Base-by-base conservation (phyloP, 2,329 filamentous ascomycete species). In the Botrytis byssoidea region DNA sequence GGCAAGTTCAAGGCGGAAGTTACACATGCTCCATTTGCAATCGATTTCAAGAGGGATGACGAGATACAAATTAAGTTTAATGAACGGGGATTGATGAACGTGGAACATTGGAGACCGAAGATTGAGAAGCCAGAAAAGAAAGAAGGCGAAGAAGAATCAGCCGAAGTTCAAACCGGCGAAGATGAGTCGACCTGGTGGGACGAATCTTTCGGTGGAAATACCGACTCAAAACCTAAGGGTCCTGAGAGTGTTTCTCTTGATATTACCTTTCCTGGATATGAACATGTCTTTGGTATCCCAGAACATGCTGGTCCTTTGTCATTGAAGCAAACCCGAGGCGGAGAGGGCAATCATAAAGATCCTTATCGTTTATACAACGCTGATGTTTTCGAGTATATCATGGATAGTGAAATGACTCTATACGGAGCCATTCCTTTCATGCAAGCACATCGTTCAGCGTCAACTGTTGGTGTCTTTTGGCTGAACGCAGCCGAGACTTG, bases 101-200 rank as follows among this genome's bases (percentile, higher is more conserved):
- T 98, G 82, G 96, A 99, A 82, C 96, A 99, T 81, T 99, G 96
- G 96, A 88, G 96, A 75, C 88, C 92, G 61, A 97, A 97, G 87
- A 83, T 94, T 25, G 95, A 97, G 72, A 85, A 79, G 65, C 70
- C 75, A 25, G 77, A 77, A 51, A 75, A 76, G 37, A 79, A 81
- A 70, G 75, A 77, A 67, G 82, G 83, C 73, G 82, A 84, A 66
- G 83, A 81, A 7, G 84, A 85, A 82, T 83, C 69, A 76, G 82
- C 46, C 75, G 82, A 51, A 40, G 66, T 71, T n/a, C 65, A 74
- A 75, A 79, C 84, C 18, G 86, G 85, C 22, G 89, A 92, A 76
- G 93, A 96, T 77, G 93, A 98, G 81, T 92, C 91, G 83, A 98
- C 95, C 5, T 98, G 94, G 94, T 99, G 96, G 96, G 96, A 99